phyloP scores from a whole-genome alignment of 768 basidiomycete species.

The Cystobasidium ongulense region DNA sequence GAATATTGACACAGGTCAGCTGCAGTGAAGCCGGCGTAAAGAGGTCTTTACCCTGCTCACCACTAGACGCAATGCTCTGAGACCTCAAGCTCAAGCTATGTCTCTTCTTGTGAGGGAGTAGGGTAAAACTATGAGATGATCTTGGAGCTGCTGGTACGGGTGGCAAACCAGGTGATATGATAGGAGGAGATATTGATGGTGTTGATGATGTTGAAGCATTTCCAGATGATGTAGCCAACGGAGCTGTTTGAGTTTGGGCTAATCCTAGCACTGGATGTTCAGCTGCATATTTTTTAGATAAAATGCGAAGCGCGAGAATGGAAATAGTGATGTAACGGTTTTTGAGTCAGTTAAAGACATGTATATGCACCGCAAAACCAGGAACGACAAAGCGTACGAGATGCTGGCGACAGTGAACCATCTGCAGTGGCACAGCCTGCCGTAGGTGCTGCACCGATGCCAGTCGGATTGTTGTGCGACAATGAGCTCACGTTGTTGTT shows the following conservation, averaged over 20 bases:
- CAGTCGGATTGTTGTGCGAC: background rate
- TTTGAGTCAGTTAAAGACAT: no score
- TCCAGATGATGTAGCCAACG: no score
- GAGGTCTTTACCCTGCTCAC: no score
- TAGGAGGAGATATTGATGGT: background rate
- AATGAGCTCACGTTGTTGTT: background rate
- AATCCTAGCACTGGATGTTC: background rate
- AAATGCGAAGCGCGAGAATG: no score
- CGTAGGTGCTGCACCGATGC: background rate
- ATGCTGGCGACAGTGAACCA: background rate
- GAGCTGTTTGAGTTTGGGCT: background rate
- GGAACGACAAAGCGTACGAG: background rate
- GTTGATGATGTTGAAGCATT: no score
- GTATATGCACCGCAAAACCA: no score
- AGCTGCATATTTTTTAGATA: background rate
- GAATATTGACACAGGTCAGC: no score
- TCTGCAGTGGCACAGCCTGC: background rate
- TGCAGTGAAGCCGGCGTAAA: no score
- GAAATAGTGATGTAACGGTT: no score
- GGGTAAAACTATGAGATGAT: background rate
- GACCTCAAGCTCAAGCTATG: background rate
- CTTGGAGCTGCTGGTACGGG: background rate
- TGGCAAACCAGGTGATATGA: background rate
- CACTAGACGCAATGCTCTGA: background rate
- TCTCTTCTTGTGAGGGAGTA: background rate